phyloP scores from a whole-genome alignment of 108 stramenopile genomes.

The Aureococcus anophagefferens region DNA sequence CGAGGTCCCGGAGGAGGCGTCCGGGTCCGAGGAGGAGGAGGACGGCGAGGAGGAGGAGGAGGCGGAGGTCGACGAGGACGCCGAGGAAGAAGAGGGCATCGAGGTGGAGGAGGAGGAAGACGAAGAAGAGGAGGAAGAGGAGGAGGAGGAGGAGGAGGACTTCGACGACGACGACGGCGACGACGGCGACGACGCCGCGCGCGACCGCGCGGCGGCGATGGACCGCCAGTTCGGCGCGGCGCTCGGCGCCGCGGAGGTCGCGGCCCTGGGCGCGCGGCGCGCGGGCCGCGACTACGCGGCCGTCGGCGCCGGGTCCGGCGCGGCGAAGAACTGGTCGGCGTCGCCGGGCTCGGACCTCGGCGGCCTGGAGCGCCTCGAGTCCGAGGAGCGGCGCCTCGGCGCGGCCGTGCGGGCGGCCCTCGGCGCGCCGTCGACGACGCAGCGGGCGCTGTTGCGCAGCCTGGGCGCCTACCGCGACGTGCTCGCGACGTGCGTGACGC shows the following conservation, averaged over 20 bases:
- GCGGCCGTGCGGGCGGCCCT: too few species aligned
- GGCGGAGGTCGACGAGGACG: background rate
- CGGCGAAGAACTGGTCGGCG: too few species aligned
- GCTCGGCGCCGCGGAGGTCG: background rate
- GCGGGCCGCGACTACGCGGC: too few species aligned
- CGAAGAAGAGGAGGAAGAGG: background rate
- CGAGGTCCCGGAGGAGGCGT: background rate
- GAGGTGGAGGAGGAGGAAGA: background rate
- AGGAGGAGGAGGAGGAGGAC: too few species aligned
- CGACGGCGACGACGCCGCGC: too few species aligned
- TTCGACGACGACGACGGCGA: too few species aligned
- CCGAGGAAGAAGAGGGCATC: background rate
- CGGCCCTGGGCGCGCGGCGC: background rate
- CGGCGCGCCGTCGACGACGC: background rate
- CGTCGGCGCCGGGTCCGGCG: too few species aligned
- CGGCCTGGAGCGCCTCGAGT: too few species aligned
- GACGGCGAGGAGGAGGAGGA: background rate
- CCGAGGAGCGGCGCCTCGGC: too few species aligned
- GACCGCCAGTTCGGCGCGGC: background rate
- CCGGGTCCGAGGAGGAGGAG: background rate
- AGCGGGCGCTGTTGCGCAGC: background rate
- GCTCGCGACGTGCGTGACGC: background rate
- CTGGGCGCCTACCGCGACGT: background rate
- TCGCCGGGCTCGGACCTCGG: too few species aligned
- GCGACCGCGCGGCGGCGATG: background rate